Percentiles rank a stretch among this genome's conserved stretches.
phyloP scores from a whole-genome alignment of 116 monocot genomes.

The Phalaenopsis hybrid region DNA sequence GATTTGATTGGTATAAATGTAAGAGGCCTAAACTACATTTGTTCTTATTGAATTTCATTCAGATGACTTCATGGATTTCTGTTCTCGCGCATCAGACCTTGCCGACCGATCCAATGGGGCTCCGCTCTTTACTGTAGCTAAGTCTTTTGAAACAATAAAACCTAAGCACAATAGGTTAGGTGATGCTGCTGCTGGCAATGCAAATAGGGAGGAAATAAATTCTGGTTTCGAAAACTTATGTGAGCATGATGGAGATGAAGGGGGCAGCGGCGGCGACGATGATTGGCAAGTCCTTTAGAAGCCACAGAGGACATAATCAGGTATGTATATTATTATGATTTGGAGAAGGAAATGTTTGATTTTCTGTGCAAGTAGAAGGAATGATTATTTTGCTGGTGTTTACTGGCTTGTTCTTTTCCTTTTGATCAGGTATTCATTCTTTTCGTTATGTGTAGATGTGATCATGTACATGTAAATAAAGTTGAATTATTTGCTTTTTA shows the following conservation, averaged over 20 bases:
- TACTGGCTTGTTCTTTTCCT: too few species aligned
- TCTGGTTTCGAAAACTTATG: slow-evolving; percentile 17
- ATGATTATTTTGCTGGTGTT: not conserved
- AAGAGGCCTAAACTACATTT: not conserved
- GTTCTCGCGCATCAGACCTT: slow-evolving; percentile 62
- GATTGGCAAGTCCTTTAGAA: slow-evolving; percentile 88
- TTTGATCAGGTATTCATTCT: not conserved
- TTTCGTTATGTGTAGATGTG: slow-evolving; percentile 1
- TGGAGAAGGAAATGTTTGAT: not conserved
- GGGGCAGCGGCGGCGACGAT: slow-evolving; percentile 38
- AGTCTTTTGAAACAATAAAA: slow-evolving; percentile 29
- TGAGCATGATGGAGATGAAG: slow-evolving; percentile 9
- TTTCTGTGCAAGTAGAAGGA: not conserved
- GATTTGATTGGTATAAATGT: too few species aligned
- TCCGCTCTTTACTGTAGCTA: slow-evolving; percentile 80
- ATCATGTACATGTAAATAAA: not conserved
- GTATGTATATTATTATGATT: not conserved
- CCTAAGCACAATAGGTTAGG: slow-evolving; percentile 11
- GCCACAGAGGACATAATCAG: not conserved
- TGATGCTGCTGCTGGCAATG: not conserved
- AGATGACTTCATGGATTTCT: slow-evolving; percentile 96
- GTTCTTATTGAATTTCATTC: not conserved
- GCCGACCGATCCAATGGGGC: slow-evolving; percentile 70
- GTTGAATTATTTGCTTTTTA: not conserved
- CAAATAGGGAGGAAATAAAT: slow-evolving; percentile 14